Percentiles rank a stretch among this genome's conserved stretches.
Evolutionary conservation across 1,284 basidiomycete species (phyloP).

Genomic region (Ceratobasidium theobromae): DNA sequence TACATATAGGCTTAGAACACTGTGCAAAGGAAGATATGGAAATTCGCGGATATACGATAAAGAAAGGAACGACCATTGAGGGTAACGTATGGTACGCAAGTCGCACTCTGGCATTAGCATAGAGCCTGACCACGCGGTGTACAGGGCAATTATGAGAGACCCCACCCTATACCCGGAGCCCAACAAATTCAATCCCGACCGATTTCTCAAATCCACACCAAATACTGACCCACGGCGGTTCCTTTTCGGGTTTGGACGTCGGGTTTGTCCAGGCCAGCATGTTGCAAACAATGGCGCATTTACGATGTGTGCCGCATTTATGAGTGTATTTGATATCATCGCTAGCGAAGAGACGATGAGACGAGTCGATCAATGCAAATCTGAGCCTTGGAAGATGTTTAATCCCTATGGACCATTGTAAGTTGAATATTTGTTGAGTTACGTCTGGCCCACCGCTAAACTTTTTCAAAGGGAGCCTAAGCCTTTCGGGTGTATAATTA

Average conservation of each 20-base stretch:
- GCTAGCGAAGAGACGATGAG: too few species aligned
- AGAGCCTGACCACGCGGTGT: too few species aligned
- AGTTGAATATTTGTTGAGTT: too few species aligned
- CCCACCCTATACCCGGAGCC: not conserved
- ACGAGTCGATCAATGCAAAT: too few species aligned
- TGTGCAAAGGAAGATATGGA: constrained; percentile 1
- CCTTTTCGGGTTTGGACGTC: constrained; percentile 22
- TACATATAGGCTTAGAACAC: not conserved
- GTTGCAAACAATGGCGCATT: constrained; percentile 22
- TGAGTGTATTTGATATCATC: constrained; percentile 25
- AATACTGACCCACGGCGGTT: constrained; percentile 10
- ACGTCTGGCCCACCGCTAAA: too few species aligned
- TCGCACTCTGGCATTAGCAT: not conserved
- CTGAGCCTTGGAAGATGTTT: too few species aligned
- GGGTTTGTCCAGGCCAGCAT: constrained; percentile 23
- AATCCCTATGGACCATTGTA: too few species aligned
- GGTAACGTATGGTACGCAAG: constrained; percentile 1
- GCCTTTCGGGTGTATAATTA: too few species aligned
- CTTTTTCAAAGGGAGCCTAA: too few species aligned
- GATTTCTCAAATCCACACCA: constrained; percentile 10
- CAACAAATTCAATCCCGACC: not conserved
- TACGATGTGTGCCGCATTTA: constrained; percentile 3
- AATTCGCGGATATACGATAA: not conserved
- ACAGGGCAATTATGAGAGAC: constrained; percentile 9
- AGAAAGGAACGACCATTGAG: constrained; percentile 10